These are phyloP conservation scores for Saturnispora zaruensis DNA, from an alignment of 805 yeast species.

Conservation along the genomic window DNA sequence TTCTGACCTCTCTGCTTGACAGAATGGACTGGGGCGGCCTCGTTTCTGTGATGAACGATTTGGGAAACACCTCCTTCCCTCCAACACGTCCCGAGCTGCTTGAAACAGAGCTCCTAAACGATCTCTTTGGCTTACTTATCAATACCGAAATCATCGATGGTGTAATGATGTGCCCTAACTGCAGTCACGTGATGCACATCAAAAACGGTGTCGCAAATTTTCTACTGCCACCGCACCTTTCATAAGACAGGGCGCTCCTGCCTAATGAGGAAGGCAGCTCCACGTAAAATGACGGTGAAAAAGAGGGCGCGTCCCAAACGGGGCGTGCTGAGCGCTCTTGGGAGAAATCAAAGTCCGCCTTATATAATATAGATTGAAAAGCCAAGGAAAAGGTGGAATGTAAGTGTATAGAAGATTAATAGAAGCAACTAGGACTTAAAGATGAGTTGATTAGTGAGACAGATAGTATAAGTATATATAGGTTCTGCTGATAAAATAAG, in stretches of 20 bases:
- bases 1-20: conserved; percentile 64
- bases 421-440: not conserved
- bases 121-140: conserved; percentile 66
- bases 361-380: not conserved
- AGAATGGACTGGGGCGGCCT: conserved; percentile 88
- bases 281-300: not conserved
- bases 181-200: conserved; percentile 81
- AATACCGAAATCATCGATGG: conserved; percentile 89
- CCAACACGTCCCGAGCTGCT: conserved; percentile 48
- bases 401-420: not conserved
- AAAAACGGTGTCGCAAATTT: conserved; percentile 93
- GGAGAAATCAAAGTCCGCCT: not conserved
- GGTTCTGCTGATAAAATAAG: not conserved
- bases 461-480: not conserved
- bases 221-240: conserved; percentile 88
- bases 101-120: conserved; percentile 51
- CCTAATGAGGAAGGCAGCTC: not conserved
- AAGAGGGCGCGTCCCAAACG: not conserved
- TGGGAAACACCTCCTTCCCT: conserved; percentile 58
- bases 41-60: conserved; percentile 64
- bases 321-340: not conserved
- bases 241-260: conserved; percentile 26
- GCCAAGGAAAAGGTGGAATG: not conserved
- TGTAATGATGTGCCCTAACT: conserved; percentile 76
- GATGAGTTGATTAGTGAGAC: not conserved